These are phyloP conservation scores for Auriscalpium vulgare DNA, from an alignment of 768 basidiomycete genomes.

Conservation along the genomic window DNA sequence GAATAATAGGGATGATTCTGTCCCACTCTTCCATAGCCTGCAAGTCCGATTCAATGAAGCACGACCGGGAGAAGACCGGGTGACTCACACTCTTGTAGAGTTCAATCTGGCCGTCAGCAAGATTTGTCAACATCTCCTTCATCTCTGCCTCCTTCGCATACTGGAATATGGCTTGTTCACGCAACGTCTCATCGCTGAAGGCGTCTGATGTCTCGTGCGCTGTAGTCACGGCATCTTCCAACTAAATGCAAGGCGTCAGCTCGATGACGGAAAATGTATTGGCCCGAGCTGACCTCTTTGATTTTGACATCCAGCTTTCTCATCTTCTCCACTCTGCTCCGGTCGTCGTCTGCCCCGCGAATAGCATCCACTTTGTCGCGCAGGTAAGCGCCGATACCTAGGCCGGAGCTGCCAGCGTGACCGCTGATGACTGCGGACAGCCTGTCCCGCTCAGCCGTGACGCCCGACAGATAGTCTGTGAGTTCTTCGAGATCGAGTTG, in stretches of 20 bases:
- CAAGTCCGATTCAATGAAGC: background rate
- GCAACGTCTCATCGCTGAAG: constrained; percentile 90
- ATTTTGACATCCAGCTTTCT: constrained; percentile 88
- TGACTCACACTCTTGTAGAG: constrained; percentile 76
- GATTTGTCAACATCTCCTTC: constrained; percentile 86
- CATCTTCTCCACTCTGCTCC: constrained; percentile 90
- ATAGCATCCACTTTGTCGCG: constrained; percentile 90
- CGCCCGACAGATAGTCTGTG: constrained; percentile 88
- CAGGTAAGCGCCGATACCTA: constrained; percentile 83
- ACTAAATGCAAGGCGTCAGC: constrained; percentile 33
- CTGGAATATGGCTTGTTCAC: constrained; percentile 88
- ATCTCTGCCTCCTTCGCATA: constrained; percentile 89
- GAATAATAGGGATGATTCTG: constrained; percentile 84
- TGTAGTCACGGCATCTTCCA: constrained; percentile 93
- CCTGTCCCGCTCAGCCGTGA: constrained; percentile 88
- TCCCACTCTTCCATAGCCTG: constrained; percentile 98
- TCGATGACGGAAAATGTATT: background rate
- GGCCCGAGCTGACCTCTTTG: constrained; percentile 63
- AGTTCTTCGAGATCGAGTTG: constrained; percentile 98
- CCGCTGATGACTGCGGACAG: constrained; percentile 84
- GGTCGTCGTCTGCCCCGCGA: constrained; percentile 88
- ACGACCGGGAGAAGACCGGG: background rate
- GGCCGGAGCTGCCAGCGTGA: constrained; percentile 77
- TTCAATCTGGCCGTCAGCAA: constrained; percentile 93
- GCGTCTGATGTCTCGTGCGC: constrained; percentile 95